phyloP scores from a whole-genome alignment of 345 rosid genomes.

The Lenwebbia sp. region DNA sequence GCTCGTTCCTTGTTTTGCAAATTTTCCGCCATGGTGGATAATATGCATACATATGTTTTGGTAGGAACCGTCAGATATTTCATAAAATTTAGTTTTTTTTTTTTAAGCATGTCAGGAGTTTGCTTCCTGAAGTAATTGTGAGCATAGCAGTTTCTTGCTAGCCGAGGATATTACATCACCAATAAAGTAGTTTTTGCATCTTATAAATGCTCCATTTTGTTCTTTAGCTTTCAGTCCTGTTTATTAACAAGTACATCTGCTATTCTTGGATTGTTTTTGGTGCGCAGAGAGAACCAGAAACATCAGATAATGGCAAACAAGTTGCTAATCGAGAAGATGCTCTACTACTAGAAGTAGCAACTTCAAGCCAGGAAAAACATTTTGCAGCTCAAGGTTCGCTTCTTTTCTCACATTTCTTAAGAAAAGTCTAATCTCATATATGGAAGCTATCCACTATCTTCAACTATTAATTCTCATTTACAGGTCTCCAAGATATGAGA shows the following conservation, averaged over 20 bases:
- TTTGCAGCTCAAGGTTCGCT: slow-evolving; percentile 1
- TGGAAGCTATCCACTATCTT: not conserved
- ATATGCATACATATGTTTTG: not conserved
- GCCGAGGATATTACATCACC: not conserved
- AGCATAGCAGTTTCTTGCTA: not conserved
- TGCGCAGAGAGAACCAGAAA: slow-evolving; percentile 24
- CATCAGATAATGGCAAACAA: slow-evolving; percentile 8
- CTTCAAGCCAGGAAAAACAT: slow-evolving; percentile 7
- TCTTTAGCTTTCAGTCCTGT: not conserved
- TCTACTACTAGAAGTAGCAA: slow-evolving; percentile 1
- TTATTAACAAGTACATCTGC: not conserved
- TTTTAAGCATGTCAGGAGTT: not conserved
- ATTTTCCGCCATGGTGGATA: not conserved
- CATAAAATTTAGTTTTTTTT: not conserved
- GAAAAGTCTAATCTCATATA: not conserved
- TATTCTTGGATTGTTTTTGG: not conserved
- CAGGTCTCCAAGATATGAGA: not conserved
- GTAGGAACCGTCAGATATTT: not conserved
- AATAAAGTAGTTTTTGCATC: not conserved
- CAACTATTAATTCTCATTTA: not conserved
- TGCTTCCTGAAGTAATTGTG: not conserved
- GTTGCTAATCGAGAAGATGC: slow-evolving; percentile 11
- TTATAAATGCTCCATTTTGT: not conserved
- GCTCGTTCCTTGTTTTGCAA: not conserved
- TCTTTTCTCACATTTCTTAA: not conserved